Conservation (phyloP, 2,329 filamentous ascomycete species). For the Aaosphaeria pasadenensis region DNA sequence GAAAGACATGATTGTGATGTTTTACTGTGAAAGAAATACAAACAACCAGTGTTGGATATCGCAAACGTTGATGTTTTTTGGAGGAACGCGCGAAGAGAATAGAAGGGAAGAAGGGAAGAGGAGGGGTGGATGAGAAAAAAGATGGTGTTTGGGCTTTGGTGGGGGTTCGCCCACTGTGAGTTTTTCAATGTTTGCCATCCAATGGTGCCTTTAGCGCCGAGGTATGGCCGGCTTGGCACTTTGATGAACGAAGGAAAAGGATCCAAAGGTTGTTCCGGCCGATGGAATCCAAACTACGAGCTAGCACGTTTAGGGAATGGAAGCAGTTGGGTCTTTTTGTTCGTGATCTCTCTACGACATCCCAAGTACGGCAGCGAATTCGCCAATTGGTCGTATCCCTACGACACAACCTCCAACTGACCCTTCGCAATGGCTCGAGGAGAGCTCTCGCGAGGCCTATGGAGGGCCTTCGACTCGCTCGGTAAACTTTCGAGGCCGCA, state of each 20-base stretch:
- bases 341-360: neutral
- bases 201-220: constrained; percentile 13
- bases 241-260: no score
- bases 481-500: constrained; percentile 15
- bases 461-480: constrained; percentile 23
- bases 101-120: neutral
- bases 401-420: no score
- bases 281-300: no score
- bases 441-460: constrained; percentile 27
- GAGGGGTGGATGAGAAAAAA: constrained; percentile 7
- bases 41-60: constrained; percentile 17
- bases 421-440: constrained; percentile 22
- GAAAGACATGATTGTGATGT: constrained; percentile 75
- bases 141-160: constrained; percentile 15
- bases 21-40: constrained; percentile 22
- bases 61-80: neutral
- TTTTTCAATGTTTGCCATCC: no score
- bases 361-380: constrained; percentile 2
- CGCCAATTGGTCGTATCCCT: constrained; percentile 1
- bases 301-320: no score
- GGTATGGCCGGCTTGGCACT: constrained; percentile 7
- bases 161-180: constrained; percentile 7
- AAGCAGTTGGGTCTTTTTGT: no score
- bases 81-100: no score
- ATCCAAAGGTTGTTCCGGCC: no score